A percentile compares a stretch with the other conserved stretches of the same genome.
These are phyloP conservation scores for Puccinia novopanici DNA, from an alignment of 1,284 basidiomycete genomes.

Conservation along the genomic window DNA sequence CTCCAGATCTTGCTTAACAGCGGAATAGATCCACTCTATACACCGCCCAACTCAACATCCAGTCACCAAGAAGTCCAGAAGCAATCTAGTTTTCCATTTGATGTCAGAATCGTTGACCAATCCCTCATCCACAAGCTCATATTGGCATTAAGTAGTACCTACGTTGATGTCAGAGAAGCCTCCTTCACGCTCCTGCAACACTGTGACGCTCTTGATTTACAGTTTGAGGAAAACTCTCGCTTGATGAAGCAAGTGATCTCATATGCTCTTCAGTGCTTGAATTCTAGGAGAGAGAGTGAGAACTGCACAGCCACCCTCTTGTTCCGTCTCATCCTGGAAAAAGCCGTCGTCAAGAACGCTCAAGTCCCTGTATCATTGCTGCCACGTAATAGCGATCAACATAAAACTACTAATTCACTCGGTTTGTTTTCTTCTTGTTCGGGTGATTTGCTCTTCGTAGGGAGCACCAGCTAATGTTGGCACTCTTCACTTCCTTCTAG, in stretches of 20 bases:
- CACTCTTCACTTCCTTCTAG: slow-evolving; percentile 1
- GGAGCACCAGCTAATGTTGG: background rate
- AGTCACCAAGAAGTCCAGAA: background rate
- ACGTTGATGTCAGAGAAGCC: slow-evolving; percentile 36
- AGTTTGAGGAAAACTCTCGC: background rate
- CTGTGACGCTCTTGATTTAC: background rate
- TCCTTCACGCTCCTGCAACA: slow-evolving; percentile 24
- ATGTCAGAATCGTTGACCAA: slow-evolving; percentile 24
- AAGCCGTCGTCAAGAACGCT: background rate
- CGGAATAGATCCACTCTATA: slow-evolving; percentile 30
- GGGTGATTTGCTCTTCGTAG: no score
- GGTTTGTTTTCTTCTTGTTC: slow-evolving; percentile 19
- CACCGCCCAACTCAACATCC: background rate
- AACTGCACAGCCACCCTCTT: slow-evolving; percentile 41
- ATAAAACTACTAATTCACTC: slow-evolving; percentile 7
- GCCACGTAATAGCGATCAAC: background rate
- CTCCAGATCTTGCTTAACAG: slow-evolving; percentile 32
- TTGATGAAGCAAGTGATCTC: slow-evolving; percentile 9
- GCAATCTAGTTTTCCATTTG: slow-evolving; percentile 30
- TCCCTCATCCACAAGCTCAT: slow-evolving; percentile 10
- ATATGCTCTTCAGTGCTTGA: slow-evolving; percentile 22
- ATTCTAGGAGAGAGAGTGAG: slow-evolving; percentile 32
- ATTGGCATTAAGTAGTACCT: slow-evolving; percentile 32
- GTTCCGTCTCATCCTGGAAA: slow-evolving; percentile 39
- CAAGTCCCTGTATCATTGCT: slow-evolving; percentile 20